Evolutionary conservation across 2,329 filamentous ascomycete genomes (phyloP), one percentile per base, ranked within the genome.

Genomic region (Xylaria sp.): DNA sequence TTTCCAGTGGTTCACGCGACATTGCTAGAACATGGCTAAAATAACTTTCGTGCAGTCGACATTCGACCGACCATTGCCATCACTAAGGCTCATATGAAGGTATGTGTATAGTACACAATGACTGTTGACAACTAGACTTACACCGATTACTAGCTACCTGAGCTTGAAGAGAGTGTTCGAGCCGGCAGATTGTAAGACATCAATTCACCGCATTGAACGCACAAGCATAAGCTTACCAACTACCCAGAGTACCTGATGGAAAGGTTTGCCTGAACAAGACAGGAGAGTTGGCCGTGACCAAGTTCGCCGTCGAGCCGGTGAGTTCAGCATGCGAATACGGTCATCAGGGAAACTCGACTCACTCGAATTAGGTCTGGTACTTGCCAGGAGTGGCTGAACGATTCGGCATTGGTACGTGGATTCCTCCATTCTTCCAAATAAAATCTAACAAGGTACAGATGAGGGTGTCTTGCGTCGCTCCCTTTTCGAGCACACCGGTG

Each of bases 231-330:
- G 57, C 55, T 66, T 51, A 68, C 55, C n/a, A 37, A 35, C 42
- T 4, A 70, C 54, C 8, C 23, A 83, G 81, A 58, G 74, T 83
- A 2, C 83, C 82, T 0, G 94, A 99, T 73, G 93, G 94, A 55
- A 94, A 92, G 71, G 91, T 97, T 50, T 93, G 92, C 70, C 74
- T 97, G 56, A 96, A 96, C 70, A 81, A 85, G n/a, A 76, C 78
- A 2, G 94, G 94, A 58, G 94, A 97, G 73, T 80, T 97, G 44
- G 89, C 89, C 37, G 94, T 97, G 4, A 97, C 94, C 52, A 99
- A 99, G 73, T 91, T 97, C 65, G 94, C 94, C 2, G 94, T 97
- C 18, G 94, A 99, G 74, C 94, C 94, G 23, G 93, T 91, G 65
- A 78, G 84, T 76, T 77, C 77, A 66, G 19, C 51, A 42, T 48